A percentile compares a stretch with the other conserved stretches of the same genome.
These are phyloP conservation scores for Pichia sp. DNA, from an alignment of 1,139 yeast genomes.

Conservation along the genomic window DNA sequence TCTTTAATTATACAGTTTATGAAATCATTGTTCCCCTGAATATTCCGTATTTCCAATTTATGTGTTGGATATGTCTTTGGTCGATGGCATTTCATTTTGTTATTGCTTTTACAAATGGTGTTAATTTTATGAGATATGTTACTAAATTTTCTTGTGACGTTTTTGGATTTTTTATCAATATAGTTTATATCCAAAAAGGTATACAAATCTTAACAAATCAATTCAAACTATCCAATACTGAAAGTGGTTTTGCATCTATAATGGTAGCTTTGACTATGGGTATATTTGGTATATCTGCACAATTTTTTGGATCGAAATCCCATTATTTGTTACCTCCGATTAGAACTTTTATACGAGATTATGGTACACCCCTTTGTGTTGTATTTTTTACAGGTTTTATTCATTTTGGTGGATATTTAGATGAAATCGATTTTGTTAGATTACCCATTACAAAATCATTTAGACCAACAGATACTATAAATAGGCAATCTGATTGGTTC, in stretches of 20 bases:
- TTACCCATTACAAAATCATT: slow-evolving; percentile 73
- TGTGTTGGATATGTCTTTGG: slow-evolving; percentile 97
- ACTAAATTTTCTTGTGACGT: slow-evolving; percentile 86
- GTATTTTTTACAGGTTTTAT: slow-evolving; percentile 87
- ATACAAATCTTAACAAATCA: slow-evolving; percentile 73
- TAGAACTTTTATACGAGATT: slow-evolving; percentile 74
- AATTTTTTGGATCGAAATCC: slow-evolving; percentile 53
- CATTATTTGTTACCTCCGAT: slow-evolving; percentile 53
- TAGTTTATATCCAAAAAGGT: slow-evolving; percentile 89
- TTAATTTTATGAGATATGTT: slow-evolving; percentile 63
- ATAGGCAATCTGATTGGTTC: slow-evolving; percentile 56
- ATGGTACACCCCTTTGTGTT: slow-evolving; percentile 77
- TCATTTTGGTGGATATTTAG: slow-evolving; percentile 77
- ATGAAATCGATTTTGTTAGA: slow-evolving; percentile 45
- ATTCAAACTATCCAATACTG: slow-evolving; percentile 39
- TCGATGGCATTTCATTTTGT: slow-evolving; percentile 73
- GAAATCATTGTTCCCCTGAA: slow-evolving; percentile 57
- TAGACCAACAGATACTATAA: slow-evolving; percentile 53
- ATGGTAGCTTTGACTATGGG: slow-evolving; percentile 69
- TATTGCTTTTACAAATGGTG: slow-evolving; percentile 66
- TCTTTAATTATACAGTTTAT: slow-evolving; percentile 87
- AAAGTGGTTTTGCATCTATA: slow-evolving; percentile 71
- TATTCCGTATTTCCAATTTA: slow-evolving; percentile 78
- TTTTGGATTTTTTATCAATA: slow-evolving; percentile 85
- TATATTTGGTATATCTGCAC: slow-evolving; percentile 64